Base-by-base conservation (phyloP, 208 protist genomes). In the Leishmania major region DNA sequence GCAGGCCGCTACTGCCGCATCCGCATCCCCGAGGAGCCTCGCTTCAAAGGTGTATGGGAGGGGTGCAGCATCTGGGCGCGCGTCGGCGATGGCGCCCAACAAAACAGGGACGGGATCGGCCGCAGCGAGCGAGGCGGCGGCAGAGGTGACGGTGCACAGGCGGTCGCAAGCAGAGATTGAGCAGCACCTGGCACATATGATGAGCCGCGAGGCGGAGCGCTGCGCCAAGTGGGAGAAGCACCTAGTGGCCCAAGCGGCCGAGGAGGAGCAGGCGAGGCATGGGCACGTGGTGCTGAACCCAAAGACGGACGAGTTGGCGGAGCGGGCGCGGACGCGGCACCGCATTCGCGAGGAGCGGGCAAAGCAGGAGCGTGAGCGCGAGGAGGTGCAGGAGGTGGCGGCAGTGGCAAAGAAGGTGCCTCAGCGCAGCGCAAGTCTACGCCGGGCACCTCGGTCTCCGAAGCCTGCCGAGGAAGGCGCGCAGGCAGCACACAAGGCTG, bases 251-350 rank as follows among this genome's bases (percentile, higher is more conserved):
- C 75, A 81, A 11, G 75, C 53, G 35, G 78, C 31, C 6, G 83
- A 84, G 74, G 85, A 81, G 67, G 49, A 60, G 37, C n/a, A 59
- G 25, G 43, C 60, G 59, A 78, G 64, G 37, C 79, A 81, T 0
- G 37, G 64, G 60, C 81, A 69, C 40, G 62, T 84, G 0, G 28
- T 69, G 0, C 19, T 89, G 31, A 84, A 82, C 69, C 49, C 81
- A 28, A 85, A 85, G 35, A 87, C 85, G 28, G 66, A 66, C 22
- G 78, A 84, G 72, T 37, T 93, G 47, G 90, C 85, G 3, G 80
- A 88, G 45, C 87, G 87, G 0, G 77, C 79, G 35, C 85, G 88
- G 35, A 59, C 78, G 31, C 81, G 85, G 53, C 77, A 84, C 62
- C 82, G 77, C 53, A 6, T 70, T 62, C 74, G 73, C 5, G 78